Base-by-base conservation (phyloP, 179 eudicot genomes). In the Beta macrorhiza region DNA sequence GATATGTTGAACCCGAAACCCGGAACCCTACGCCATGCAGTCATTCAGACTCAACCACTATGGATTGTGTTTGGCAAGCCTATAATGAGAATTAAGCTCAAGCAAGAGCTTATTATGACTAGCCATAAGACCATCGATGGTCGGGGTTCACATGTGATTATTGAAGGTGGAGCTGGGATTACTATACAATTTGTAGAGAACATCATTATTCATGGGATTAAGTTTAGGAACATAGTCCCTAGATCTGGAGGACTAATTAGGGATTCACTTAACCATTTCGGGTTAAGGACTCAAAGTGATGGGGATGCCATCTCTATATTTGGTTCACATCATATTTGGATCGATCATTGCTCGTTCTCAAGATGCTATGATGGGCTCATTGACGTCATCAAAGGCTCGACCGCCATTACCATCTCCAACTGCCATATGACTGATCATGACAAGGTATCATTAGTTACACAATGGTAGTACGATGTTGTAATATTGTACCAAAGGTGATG, bases 111-210 rank as follows among this genome's bases (percentile, higher is more conserved):
- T 17, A 82, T 90, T 0, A 68, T 90, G 67, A 59, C 81, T 22
- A 87, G 92, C 79, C n/a, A 90, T 82, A 90, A 90, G 85, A 90
- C 90, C 10, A 90, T 90, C 19, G 92, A 90, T 69, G 92, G 81
- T 0, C 61, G 90, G 2, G 92, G 89, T 44, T 68, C 80, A 1
- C 71, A 85, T 32, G 90, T 90, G 10, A 82, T 84, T 20, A 88
- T 90, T 14, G 80, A 81, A 14, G 65, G 75, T 37, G 89, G 90
- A 2, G 91, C 88, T 4, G 91, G 91, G 2, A 74, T 90, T 12
- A 90, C 89, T 0, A 22, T 88, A 10, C 88, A 88, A 37, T 85
- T 29, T 65, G 86, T 88, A 6, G 78, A 88, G 78, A 90, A 90
- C 56, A 79, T 90, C 5, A 88, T 90, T 67, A 74, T 90, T 2